These are phyloP conservation scores for Gnetum montanum DNA, from an alignment of 75 land plant species.

Conservation along the genomic window DNA sequence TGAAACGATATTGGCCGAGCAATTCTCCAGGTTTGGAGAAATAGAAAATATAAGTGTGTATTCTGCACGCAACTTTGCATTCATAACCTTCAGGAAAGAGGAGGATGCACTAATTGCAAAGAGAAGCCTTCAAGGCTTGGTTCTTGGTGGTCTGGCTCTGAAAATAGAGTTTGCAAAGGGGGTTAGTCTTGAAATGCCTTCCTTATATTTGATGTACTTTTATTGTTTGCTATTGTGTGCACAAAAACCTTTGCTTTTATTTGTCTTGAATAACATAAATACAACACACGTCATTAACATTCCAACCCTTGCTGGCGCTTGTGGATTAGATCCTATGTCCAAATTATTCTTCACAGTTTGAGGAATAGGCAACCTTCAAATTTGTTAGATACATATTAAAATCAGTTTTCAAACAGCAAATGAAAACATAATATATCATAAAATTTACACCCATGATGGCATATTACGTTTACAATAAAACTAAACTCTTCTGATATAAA, in stretches of 20 bases:
- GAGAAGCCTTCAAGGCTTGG: conserved; percentile 59
- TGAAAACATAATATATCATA: no score
- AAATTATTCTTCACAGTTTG: no score
- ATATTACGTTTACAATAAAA: no score
- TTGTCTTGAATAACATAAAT: no score
- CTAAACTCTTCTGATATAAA: no score
- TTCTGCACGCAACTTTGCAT: conserved; percentile 83
- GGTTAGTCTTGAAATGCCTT: conserved; percentile 49
- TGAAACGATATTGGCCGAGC: conserved; percentile 38
- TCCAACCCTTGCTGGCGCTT: no score
- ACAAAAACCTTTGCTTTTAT: background rate
- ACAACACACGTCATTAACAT: no score
- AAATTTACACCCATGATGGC: no score
- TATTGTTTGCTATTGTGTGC: background rate
- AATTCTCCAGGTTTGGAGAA: conserved; percentile 65
- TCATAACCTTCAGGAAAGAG: conserved; percentile 62
- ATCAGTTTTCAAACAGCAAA: no score
- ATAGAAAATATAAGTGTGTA: conserved; percentile 59
- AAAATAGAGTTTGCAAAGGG: conserved; percentile 93
- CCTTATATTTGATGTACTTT: conserved; percentile 6
- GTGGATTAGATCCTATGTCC: no score
- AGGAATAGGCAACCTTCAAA: no score
- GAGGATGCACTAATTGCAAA: conserved; percentile 72
- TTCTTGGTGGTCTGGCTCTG: conserved; percentile 54
- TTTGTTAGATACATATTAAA: no score